phyloP scores from a whole-genome alignment of 192 early-diverging fungal species.

The Coemansia brasiliensis region DNA sequence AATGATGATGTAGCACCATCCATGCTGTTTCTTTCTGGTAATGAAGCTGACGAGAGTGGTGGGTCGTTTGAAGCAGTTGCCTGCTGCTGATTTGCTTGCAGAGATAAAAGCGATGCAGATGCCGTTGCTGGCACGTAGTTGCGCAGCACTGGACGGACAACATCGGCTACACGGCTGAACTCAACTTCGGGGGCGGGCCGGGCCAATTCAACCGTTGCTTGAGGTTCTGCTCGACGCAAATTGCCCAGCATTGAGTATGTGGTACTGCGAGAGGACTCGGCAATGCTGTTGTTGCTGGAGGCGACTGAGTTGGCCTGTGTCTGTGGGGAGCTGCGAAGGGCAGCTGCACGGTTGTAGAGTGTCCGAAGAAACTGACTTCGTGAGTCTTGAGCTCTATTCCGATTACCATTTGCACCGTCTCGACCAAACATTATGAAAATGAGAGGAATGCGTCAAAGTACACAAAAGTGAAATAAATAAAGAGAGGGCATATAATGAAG shows the following conservation, averaged over 20 bases:
- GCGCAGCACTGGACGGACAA: slow-evolving; percentile 15
- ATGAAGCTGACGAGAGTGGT: slow-evolving; percentile 4
- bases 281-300: slow-evolving; percentile 13
- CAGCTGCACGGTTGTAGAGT: slow-evolving; percentile 28
- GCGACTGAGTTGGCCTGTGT: slow-evolving; percentile 4
- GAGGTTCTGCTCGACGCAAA: slow-evolving; percentile 21
- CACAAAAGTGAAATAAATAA: no score
- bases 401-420: neutral
- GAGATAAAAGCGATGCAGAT: slow-evolving; percentile 39
- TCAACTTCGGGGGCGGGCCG: slow-evolving; percentile 48
- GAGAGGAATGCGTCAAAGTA: neutral
- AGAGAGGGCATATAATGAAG: no score
- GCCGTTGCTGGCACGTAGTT: slow-evolving; percentile 6
- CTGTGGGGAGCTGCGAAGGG: slow-evolving; percentile 8
- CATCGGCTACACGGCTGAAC: slow-evolving; percentile 31
- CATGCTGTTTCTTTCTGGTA: neutral
- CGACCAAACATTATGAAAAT: slow-evolving; percentile 11
- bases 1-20: neutral
- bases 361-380: slow-evolving; percentile 38
- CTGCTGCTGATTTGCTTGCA: slow-evolving; percentile 38
- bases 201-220: slow-evolving; percentile 42
- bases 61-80: neutral
- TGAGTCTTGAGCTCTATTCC: slow-evolving; percentile 13
- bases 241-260: slow-evolving; percentile 30
- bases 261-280: slow-evolving; percentile 10